Evolutionary conservation across 129 eudicot species (phyloP).

Genomic region (Escallonia herrerae): DNA sequence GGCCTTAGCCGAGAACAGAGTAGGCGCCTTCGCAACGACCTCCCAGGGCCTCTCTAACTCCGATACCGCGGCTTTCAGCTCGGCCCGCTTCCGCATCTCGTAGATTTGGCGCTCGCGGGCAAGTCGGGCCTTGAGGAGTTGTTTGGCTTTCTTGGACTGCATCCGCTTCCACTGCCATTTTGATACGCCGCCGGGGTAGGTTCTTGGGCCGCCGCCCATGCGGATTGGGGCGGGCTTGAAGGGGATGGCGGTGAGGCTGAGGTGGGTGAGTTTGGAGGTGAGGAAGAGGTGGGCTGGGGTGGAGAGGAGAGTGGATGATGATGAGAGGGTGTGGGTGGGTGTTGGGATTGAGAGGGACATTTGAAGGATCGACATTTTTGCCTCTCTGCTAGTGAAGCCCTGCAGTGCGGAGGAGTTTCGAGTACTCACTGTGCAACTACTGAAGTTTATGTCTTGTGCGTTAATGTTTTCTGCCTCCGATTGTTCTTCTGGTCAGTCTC

Average conservation of each 20-base stretch:
- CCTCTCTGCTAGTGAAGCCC: too few relatives aligned
- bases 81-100: constrained; percentile 93
- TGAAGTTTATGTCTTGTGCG: too few relatives aligned
- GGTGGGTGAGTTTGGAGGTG: constrained; percentile 29
- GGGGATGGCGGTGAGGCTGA: constrained; percentile 17
- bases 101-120: constrained; percentile 85
- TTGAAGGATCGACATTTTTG: constrained; percentile 30
- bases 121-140: constrained; percentile 76
- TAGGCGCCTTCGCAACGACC: constrained; percentile 65
- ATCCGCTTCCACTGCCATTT: constrained; percentile 98
- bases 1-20: constrained; percentile 60
- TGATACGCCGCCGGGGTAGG: constrained; percentile 88
- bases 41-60: constrained; percentile 97
- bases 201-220: constrained; percentile 97
- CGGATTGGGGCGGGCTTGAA: constrained; percentile 43
- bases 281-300: constrained; percentile 13
- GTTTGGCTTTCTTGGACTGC: constrained; percentile 77
- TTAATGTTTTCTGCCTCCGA: too few relatives aligned
- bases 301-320: constrained; percentile 21
- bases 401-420: too few relatives aligned
- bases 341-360: constrained; percentile 15
- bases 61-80: constrained; percentile 71
- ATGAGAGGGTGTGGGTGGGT: constrained; percentile 28
- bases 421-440: too few relatives aligned
- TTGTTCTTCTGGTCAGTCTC: too few relatives aligned